These are phyloP conservation scores for Quambalaria eucalypti DNA, from an alignment of 1,284 basidiomycete species.

Conservation along the genomic window DNA sequence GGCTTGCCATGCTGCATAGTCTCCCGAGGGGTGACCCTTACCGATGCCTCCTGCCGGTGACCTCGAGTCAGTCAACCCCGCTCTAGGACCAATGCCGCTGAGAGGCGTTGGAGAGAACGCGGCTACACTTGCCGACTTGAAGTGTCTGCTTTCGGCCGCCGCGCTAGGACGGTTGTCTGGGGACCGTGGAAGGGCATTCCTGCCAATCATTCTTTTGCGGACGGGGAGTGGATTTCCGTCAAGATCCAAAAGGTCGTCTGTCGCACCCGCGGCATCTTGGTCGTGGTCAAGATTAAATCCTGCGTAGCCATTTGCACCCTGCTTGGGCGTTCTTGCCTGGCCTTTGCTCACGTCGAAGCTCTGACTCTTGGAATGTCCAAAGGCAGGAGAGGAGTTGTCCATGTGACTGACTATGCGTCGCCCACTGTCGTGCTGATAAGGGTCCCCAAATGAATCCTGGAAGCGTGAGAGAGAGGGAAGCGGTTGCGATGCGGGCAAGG, in stretches of 20 bases:
- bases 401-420: background rate
- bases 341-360: background rate
- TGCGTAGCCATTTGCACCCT: background rate
- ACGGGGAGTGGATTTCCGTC: background rate
- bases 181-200: background rate
- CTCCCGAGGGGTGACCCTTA: no score
- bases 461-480: constrained; percentile 15
- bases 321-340: background rate
- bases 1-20: no score
- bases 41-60: no score
- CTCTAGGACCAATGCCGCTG: constrained; percentile 42
- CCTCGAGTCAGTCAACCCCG: no score
- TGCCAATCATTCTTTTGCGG: background rate
- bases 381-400: background rate
- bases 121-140: constrained; percentile 9
- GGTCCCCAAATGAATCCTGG: background rate
- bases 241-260: background rate
- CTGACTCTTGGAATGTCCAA: background rate
- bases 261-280: background rate
- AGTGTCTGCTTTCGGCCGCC: constrained; percentile 3
- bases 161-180: background rate
- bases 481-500: constrained; percentile 51
- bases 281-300: no score
- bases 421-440: constrained; percentile 3
- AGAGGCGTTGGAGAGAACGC: constrained; percentile 7